Conservation (phyloP, 164 flowering plant species). For the Liquidambar formosana region DNA sequence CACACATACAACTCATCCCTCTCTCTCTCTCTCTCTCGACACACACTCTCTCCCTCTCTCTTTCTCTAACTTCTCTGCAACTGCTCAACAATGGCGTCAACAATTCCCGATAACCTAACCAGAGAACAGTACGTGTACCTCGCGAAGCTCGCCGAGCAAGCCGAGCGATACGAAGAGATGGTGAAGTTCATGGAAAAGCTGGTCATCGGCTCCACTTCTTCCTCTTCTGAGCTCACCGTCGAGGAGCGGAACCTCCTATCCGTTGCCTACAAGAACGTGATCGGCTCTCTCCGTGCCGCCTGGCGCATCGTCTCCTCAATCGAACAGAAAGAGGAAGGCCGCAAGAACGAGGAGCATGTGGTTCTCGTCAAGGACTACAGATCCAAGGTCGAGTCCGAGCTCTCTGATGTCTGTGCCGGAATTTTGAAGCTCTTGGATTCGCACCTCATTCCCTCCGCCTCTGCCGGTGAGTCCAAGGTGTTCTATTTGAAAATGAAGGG, state of each 20-base stretch:
- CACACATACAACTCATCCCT: no score
- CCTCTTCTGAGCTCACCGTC: constrained; percentile 59
- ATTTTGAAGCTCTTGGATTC: constrained; percentile 58
- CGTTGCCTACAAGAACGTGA: constrained; percentile 84
- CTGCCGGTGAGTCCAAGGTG: constrained; percentile 62
- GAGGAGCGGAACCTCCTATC: constrained; percentile 87
- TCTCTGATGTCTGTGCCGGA: constrained; percentile 54
- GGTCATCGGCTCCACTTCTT: constrained; percentile 37
- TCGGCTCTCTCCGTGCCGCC: constrained; percentile 83
- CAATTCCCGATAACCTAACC: constrained; percentile 43
- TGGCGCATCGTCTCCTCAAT: constrained; percentile 89
- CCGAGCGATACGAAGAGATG: constrained; percentile 92
- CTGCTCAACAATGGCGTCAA: constrained; percentile 15
- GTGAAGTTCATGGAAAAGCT: constrained; percentile 74
- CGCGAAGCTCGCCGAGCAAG: constrained; percentile 81
- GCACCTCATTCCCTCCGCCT: constrained; percentile 54
- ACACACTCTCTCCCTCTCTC: not conserved
- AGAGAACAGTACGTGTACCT: constrained; percentile 73
- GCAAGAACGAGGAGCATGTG: constrained; percentile 77
- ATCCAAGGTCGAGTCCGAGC: constrained; percentile 62
- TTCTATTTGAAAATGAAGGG: constrained; percentile 91
- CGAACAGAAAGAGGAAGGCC: constrained; percentile 79
- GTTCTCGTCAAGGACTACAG: constrained; percentile 62
- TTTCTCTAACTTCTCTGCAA: not conserved
- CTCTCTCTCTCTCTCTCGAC: not conserved